phyloP scores from a whole-genome alignment of 106 monocot species.

The Dioscorea zingiberensis region DNA sequence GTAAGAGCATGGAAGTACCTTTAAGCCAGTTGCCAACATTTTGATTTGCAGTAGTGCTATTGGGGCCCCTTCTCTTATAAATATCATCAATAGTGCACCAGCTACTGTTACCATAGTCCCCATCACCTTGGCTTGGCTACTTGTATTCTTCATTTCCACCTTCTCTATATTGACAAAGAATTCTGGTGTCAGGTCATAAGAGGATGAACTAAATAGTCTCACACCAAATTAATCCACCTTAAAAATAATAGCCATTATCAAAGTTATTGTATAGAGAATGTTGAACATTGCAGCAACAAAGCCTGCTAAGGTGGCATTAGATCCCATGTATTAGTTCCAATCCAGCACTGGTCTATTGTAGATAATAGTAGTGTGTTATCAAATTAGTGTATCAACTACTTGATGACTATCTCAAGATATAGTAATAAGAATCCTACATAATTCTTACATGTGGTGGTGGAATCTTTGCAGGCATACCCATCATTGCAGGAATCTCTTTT shows the following conservation, averaged over 20 bases:
- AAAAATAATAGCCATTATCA: conserved; percentile 53
- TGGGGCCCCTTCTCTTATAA: conserved; percentile 26
- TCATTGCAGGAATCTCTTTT: too few relatives aligned
- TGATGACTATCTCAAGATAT: too few relatives aligned
- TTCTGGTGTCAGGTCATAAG: too few relatives aligned
- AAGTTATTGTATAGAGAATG: conserved; percentile 78
- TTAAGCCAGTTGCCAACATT: conserved; percentile 28
- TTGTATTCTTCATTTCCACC: conserved; percentile 22
- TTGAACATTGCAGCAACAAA: conserved; percentile 56
- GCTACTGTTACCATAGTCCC: conserved; percentile 63
- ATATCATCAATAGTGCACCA: conserved; percentile 64
- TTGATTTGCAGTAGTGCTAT: background rate
- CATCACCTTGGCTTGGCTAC: conserved; percentile 57
- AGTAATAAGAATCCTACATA: too few relatives aligned
- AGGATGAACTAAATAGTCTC: too few relatives aligned
- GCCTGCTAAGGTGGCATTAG: conserved; percentile 61
- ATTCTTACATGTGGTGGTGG: too few relatives aligned
- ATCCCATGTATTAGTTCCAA: conserved; percentile 73
- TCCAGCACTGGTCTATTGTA: conserved; percentile 70
- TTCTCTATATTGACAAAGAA: too few relatives aligned
- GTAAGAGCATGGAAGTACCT: conserved; percentile 51
- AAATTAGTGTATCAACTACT: too few relatives aligned
- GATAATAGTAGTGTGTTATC: background rate
- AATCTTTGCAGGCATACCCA: too few relatives aligned
- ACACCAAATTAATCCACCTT: too few relatives aligned